Evolutionary conservation across 306 rosid genomes (phyloP), one percentile per base, ranked within the genome.

Genomic region (Adenanthera pavonina): DNA sequence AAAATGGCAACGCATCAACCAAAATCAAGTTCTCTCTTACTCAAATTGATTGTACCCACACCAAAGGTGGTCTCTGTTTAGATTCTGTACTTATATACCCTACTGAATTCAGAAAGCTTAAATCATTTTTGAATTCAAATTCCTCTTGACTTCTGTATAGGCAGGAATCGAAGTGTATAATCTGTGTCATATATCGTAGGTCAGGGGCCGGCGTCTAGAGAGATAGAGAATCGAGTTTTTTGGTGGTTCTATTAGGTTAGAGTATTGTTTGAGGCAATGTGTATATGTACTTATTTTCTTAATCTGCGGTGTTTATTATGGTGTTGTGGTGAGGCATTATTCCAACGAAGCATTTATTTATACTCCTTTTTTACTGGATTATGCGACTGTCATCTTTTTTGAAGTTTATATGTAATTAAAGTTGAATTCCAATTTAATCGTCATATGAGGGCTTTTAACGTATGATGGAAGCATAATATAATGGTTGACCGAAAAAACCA

Each of bases 21-120:
- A 89, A 86, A 84, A 76, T 92, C 30, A 89, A 92, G 68, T 84
- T 90, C 83, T 89, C 94, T 1, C 90, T 92, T 92, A 90, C 92
- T 46, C 97, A 92, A 87, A 92, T 92, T 59, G 97, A 92, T 84
- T 92, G 97, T 75, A 92, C 97, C 1, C 94, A 92, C 81, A 87
- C 92, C 14, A 92, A 92, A 81, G 94, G 97, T 4, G 97, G 97
- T 5, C 92, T 92, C 30, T 92, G 97, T 87, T 64, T 92, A 84
- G 97, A 92, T 62, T 86, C 97, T 72, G 87, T 88, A 62, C 69
- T 87, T 33, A 67, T 92, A 75, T 83, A 61, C 78, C 97, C 97
- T 25, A 74, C 78, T n/a, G 89, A 79, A 30, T 82, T 80, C 73
- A 53, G 61, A 78, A 88, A 86, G 86, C 85, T 84, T 49, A 17